Evolutionary conservation across 192 early-diverging fungal genomes (phyloP), one percentile per base, ranked within the genome.

Genomic region (Kickxella alabastrina): DNA sequence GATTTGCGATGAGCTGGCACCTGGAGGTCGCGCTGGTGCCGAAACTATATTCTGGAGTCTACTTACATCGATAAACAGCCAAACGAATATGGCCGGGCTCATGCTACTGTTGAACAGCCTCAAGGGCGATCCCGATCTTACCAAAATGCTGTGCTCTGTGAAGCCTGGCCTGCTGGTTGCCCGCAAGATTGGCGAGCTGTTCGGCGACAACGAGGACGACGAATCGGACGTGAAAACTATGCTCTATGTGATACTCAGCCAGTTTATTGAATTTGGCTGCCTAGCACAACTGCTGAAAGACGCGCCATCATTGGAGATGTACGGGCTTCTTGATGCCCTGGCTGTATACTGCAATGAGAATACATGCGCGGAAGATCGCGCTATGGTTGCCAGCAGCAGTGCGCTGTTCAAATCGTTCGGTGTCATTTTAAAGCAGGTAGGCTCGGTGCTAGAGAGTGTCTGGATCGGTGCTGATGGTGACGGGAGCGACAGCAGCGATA

Each of bases 271-370:
- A 28, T 3, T 13, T 34, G 51, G 50, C 10, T 39, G 43, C 18
- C 49, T 73, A 3, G 24, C 31, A 1, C n/a, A 6, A 10, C 44
- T 72, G 32, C 49, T 72, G 12, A 21, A 41, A 1, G 13, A 17
- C 1, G 49, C 39, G 23, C 15, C 45, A 2, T 23, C 24, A 3
- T n/a, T 56, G 4, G 43, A 47, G 10, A 38, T 24, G 43, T 60
- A 45, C 31, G 69, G 69, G 15, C 29, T 60, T 23, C 43, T 65
- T 10, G 57, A 73, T 10, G 52, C 62, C 0, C 47, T 73, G 22
- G 62, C 69, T 3, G 69, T 60, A 3, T 62, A 62, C 26, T 73
- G 69, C 58, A 57, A 45, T n/a, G 59, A 73, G 22, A 52, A 57
- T 19, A 10, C 36, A 12, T 32, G 31, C 0, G 8, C 10, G 5